Base-by-base conservation (phyloP, 371 early-diverging fungal genomes). In the Mortierella sp. region DNA sequence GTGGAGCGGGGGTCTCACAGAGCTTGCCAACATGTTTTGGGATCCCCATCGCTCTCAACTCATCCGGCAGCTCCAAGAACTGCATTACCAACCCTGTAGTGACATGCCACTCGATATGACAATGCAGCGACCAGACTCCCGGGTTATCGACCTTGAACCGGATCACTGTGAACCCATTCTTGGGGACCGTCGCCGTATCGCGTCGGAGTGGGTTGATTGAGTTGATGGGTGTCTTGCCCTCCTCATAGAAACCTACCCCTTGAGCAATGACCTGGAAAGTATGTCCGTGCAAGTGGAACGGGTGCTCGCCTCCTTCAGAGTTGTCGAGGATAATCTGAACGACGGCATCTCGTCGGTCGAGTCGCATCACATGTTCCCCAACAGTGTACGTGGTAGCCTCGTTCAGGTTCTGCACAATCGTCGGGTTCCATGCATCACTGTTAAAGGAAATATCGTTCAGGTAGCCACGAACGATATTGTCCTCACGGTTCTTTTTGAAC, bases 111-210 rank as follows among this genome's bases (percentile, higher is more conserved):
- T 88, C 87, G 71, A 88, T 88, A 79, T 88, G 88, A 46, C 88
- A 88, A 58, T 88, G 88, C 49, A 92, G 85, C 55, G 91, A 75
- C 89, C 91, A 91, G 32, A 89, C 88, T 48, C 91, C 90, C 78
- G 92, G 83, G 75, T 89, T 89, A 65, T 91, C 91, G 44, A 91
- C 91, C 76, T 91, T 90, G 88, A 92, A 92, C 65, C 93, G 91
- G 60, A 93, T 83, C 55, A 92, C 85, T 0, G 88, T 79, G 72
- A 83, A 93, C n/a, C 89, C 88, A 51, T 88, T 80, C 8, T 83
- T 81, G 27, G 92, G 92, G 4, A 92, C 90, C 38, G 88, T 85
- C 24, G 88, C 89, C 1, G 92, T 92, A 77, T 94, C 93, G 71
- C 94, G 90, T 21, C 92, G 88, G n/a, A 90, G 55, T n/a, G 94